Evolutionary conservation across 2,329 filamentous ascomycete genomes (phyloP).

Genomic region (Aspergillus sp.): DNA sequence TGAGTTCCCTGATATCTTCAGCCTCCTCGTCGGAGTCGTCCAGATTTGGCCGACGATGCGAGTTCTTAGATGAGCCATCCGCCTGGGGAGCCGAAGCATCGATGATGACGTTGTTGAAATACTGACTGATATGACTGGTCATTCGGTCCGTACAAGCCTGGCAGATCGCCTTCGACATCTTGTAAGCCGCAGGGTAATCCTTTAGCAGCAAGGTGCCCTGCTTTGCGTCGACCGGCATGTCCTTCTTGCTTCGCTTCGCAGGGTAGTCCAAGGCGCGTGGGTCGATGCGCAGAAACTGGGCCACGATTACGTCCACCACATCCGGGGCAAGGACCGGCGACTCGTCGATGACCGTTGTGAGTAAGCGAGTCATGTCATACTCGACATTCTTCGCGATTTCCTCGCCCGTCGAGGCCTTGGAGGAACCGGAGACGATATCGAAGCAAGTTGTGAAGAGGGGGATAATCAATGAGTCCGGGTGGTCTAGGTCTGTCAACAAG

Average conservation of each 20-base stretch:
- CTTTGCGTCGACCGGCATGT: conserved; percentile 63
- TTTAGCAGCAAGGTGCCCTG: conserved; percentile 83
- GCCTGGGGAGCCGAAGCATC: conserved; percentile 69
- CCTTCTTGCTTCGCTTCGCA: conserved; percentile 56
- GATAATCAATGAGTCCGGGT: conserved; percentile 73
- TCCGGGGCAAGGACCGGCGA: conserved; percentile 71
- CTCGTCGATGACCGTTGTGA: conserved; percentile 86
- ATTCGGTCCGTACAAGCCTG: conserved; percentile 88
- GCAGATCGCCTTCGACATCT: conserved; percentile 94
- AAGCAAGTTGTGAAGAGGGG: conserved; percentile 86
- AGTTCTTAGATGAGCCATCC: conserved; percentile 39
- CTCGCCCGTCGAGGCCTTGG: conserved; percentile 72
- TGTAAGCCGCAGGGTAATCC: conserved; percentile 86
- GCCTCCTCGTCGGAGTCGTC: conserved; percentile 69
- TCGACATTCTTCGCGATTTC: conserved; percentile 90
- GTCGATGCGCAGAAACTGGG: conserved; percentile 88
- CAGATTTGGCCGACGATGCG: conserved; percentile 47
- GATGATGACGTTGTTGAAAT: conserved; percentile 95
- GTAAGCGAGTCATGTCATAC: conserved; percentile 82
- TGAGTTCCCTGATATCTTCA: conserved; percentile 80
- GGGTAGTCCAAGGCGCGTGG: conserved; percentile 55
- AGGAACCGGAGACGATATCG: conserved; percentile 79
- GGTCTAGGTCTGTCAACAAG: conserved; percentile 81
- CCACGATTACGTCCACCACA: conserved; percentile 89
- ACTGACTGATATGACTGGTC: conserved; percentile 89